Base-by-base conservation (phyloP, 306 rosid species). In the Spatholobus suberectus region DNA sequence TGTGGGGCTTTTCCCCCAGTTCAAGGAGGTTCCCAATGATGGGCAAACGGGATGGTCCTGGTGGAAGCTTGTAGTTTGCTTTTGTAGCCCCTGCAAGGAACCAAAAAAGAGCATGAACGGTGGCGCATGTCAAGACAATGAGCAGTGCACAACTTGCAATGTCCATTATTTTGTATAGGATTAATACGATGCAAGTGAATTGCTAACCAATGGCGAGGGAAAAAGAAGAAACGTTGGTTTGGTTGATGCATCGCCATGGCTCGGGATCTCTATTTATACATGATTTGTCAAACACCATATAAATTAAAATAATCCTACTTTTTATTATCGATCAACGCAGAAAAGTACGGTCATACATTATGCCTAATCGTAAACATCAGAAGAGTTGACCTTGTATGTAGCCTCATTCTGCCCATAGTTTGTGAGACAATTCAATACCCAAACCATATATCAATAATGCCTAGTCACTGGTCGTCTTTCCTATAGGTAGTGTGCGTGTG, bases 21-120 rank as follows among this genome's bases (percentile, higher is more conserved):
- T 81, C 80, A 37, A 81, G 80, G 18, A 81, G 58, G 69, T 73
- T 81, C 7, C 85, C 85, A 2, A 63, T 63, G 20, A 49, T 49
- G 55, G 55, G 55, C 15, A 49, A 49, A 49, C 21, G 3, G 21
- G 55, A 49, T 49, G 55, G 55, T 17, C 55, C 55, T 3, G 55
- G 55, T 49, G 84, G 84, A 46, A 81, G 84, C 3, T 62, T 73
- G 6, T 9, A 3, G 17, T 81, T 49, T 73, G 57, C 32, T 73
- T 49, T 81, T 29, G n/a, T 70, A 23, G n/a, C 58, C 8, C 5
- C 70, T 29, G 77, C 59, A 54, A 55, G 20, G 49, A 70, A 27
- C 57, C 49, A 57, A 43, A 26, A 24, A 32, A 79, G 46, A 54
- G 17, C 47, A 79, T 4, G 27, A 17, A 80, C 23, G 27, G 55